Percentiles rank a stretch among this genome's conserved stretches.
Evolutionary conservation across 1,139 yeast genomes (phyloP).

Genomic region (Lodderomyces oxycetoniae): DNA sequence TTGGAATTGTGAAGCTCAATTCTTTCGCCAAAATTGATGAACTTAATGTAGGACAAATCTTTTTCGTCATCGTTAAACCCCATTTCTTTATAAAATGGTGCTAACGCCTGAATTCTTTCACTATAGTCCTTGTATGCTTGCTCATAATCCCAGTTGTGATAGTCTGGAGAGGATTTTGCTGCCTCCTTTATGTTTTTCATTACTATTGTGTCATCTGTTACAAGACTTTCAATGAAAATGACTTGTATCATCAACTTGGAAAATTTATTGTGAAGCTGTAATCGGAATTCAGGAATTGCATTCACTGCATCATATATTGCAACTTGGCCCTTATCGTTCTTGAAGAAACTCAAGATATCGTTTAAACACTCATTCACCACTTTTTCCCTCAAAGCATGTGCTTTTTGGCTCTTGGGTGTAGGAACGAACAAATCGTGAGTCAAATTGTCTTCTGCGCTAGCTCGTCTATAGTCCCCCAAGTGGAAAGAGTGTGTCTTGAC

Average conservation of each 20-base stretch:
- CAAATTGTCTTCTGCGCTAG: constrained; percentile 46
- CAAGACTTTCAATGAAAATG: constrained; percentile 81
- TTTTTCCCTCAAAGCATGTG: constrained; percentile 51
- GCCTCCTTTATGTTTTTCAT: constrained; percentile 72
- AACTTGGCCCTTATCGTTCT: constrained; percentile 77
- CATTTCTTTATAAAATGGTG: constrained; percentile 51
- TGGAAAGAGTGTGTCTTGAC: constrained; percentile 91
- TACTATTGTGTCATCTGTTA: constrained; percentile 68
- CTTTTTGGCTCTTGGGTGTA: constrained; percentile 49
- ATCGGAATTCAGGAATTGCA: constrained; percentile 67
- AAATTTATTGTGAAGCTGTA: constrained; percentile 52
- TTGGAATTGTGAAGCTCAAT: constrained; percentile 76
- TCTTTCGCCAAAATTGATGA: constrained; percentile 86
- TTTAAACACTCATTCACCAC: constrained; percentile 61
- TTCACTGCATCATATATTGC: constrained; percentile 96
- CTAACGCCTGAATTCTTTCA: constrained; percentile 47
- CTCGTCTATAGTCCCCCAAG: constrained; percentile 85
- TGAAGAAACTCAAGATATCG: constrained; percentile 70
- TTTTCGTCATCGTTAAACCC: constrained; percentile 41
- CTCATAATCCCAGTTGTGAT: constrained; percentile 63
- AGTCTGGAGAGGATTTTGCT: constrained; percentile 87
- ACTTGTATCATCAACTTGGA: constrained; percentile 61
- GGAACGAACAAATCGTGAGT: constrained; percentile 72
- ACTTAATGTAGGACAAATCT: constrained; percentile 67
- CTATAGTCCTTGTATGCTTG: constrained; percentile 60